Evolutionary conservation across 2,329 filamentous ascomycete species (phyloP), one percentile per base, ranked within the genome.

Genomic region (Beauveria sp.): DNA sequence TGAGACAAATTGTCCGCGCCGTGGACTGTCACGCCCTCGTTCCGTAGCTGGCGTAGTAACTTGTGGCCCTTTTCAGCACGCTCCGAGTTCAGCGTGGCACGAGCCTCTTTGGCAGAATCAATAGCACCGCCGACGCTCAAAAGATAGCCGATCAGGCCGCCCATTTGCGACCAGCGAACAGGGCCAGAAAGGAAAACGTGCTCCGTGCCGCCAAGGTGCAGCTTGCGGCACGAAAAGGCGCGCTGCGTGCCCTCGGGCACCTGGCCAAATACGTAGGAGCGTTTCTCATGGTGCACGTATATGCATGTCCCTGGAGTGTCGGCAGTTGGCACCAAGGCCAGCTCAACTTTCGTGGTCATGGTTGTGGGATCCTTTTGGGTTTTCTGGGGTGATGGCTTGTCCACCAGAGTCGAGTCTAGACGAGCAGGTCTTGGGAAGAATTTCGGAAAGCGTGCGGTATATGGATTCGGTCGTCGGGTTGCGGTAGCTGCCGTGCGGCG

Each of bases 191-290:
- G 72, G 72, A 99, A 97, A 62, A 96, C 78, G 68, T 96, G 86
- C 52, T 85, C 84, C 1, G 91, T 79, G 70, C 88, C 88, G 30
- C 79, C 73, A 66, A 96, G 69, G 40, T 81, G 78, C 10, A 88
- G 71, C 61, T 86, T 89, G 65, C 87, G 84, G 74, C 93, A 86
- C 43, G 81, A 80, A 70, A 89, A 80, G 53, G 87, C 85, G 62
- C 95, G 84, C 77, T 98, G 95, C 0, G 89, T 89, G 18, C 93
- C 95, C 74, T 99, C 95, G 10, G 86, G 78, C 18, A 93, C 73
- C 68, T 89, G 87, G 22, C 95, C 95, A 69, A 99, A 89, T 18
- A 97, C 67, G 73, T 99, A 99, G 62, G 90, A 84, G 68, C 88
- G 87, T 68, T 86, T 84, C 67, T 93, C 90, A 70, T 92, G 93